These are phyloP conservation scores for Fusarium sp. DNA, from an alignment of 2,329 filamentous ascomycete genomes.

Conservation along the genomic window DNA sequence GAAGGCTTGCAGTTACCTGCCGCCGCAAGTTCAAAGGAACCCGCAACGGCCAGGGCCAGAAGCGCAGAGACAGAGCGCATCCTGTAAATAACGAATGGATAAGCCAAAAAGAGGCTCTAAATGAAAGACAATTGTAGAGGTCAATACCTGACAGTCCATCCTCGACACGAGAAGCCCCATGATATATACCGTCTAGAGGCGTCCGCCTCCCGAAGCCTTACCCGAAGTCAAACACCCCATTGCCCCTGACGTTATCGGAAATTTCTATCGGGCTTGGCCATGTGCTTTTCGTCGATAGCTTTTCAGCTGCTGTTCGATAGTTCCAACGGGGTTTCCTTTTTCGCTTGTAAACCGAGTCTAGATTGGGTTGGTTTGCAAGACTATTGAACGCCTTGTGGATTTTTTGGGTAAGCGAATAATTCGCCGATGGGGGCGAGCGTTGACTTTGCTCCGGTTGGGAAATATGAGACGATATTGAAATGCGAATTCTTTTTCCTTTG, in stretches of 20 bases:
- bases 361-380: not conserved
- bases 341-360: not conserved
- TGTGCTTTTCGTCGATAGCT: not conserved
- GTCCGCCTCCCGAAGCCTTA: conserved; percentile 5
- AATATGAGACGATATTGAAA: not conserved
- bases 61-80: conserved; percentile 33
- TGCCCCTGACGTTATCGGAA: conserved; percentile 4
- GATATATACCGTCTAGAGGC: conserved; percentile 1
- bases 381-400: conserved; percentile 23
- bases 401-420: not conserved
- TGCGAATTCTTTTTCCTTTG: too few relatives aligned
- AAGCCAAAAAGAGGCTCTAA: conserved; percentile 5
- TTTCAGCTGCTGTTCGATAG: conserved; percentile 24
- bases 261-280: conserved; percentile 1
- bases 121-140: not conserved
- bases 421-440: not conserved
- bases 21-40: not conserved
- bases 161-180: not conserved
- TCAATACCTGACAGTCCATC: not conserved
- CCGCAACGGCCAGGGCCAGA: conserved; percentile 18
- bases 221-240: not conserved
- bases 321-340: not conserved
- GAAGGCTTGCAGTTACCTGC: conserved; percentile 30
- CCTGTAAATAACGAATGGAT: conserved; percentile 9
- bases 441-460: not conserved